Evolutionary conservation across 2,329 filamentous ascomycete species (phyloP).

Genomic region (Huntiella omanensis): DNA sequence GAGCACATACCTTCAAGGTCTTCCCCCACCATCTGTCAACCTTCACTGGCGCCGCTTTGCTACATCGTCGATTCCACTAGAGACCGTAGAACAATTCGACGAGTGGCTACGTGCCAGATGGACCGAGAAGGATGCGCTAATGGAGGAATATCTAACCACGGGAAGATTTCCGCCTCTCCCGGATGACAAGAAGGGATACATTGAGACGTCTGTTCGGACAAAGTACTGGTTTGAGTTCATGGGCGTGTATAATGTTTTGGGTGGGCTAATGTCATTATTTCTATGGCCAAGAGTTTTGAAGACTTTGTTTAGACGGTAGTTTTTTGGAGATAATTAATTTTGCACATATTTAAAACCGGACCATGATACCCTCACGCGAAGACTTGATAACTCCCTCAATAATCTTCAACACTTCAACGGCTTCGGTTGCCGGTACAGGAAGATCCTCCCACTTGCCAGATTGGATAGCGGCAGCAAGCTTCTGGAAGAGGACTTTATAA

Average conservation of each 20-base stretch:
- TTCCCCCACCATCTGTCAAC: slow-evolving; percentile 85
- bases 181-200: slow-evolving; percentile 9
- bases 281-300: too few species aligned
- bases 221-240: slow-evolving; percentile 10
- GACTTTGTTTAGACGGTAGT: slow-evolving; percentile 4
- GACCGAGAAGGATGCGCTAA: slow-evolving; percentile 77
- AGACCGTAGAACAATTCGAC: slow-evolving; percentile 57
- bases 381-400: slow-evolving; percentile 34
- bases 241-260: slow-evolving; percentile 10
- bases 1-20: slow-evolving; percentile 75
- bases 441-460: slow-evolving; percentile 30
- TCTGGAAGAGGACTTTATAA: slow-evolving; percentile 48
- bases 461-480: slow-evolving; percentile 28
- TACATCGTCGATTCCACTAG: slow-evolving; percentile 61
- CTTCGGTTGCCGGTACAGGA: slow-evolving; percentile 33
- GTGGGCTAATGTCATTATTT: slow-evolving; percentile 1
- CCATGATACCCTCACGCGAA: slow-evolving; percentile 23
- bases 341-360: not conserved
- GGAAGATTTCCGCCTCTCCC: slow-evolving; percentile 50
- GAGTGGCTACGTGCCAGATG: slow-evolving; percentile 70
- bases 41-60: slow-evolving; percentile 88
- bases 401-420: slow-evolving; percentile 32
- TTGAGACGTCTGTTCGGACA: slow-evolving; percentile 10
- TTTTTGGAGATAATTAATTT: slow-evolving; percentile 6
- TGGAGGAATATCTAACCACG: slow-evolving; percentile 64